phyloP scores from a whole-genome alignment of 2,329 filamentous ascomycete species.

The Fusarium sp. region DNA sequence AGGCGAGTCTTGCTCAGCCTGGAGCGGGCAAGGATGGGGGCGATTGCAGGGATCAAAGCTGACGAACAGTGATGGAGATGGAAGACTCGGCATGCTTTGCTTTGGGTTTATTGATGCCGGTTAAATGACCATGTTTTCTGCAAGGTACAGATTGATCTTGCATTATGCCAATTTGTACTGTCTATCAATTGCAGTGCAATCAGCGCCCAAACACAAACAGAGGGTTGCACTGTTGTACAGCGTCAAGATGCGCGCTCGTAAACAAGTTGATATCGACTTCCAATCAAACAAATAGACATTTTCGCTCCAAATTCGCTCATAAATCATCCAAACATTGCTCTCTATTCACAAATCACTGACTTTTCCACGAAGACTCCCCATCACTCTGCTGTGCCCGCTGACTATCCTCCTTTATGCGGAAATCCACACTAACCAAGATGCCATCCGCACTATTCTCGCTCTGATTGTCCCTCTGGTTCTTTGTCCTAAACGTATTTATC shows the following conservation, averaged over 20 bases:
- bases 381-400: slow-evolving; percentile 11
- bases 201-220: not conserved
- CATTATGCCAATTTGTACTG: not conserved
- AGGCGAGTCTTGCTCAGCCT: not conserved
- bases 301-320: not conserved
- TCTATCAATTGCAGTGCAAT: not conserved
- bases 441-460: slow-evolving; percentile 45
- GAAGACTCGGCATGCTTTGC: not conserved
- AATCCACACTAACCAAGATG: slow-evolving; percentile 52
- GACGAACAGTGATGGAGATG: not conserved
- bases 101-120: not conserved
- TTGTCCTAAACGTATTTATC: slow-evolving; percentile 34
- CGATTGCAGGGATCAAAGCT: not conserved
- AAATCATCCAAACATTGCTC: not conserved
- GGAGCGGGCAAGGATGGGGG: not conserved
- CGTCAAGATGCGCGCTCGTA: not conserved
- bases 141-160: not conserved
- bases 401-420: slow-evolving; percentile 47
- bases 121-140: not conserved
- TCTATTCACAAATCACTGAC: not conserved
- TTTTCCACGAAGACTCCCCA: slow-evolving; percentile 5
- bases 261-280: not conserved
- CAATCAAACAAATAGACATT: not conserved
- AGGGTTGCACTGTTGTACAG: not conserved
- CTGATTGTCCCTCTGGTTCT: slow-evolving; percentile 34